phyloP scores from a whole-genome alignment of 768 basidiomycete species.

The Floccularia luteovirens region DNA sequence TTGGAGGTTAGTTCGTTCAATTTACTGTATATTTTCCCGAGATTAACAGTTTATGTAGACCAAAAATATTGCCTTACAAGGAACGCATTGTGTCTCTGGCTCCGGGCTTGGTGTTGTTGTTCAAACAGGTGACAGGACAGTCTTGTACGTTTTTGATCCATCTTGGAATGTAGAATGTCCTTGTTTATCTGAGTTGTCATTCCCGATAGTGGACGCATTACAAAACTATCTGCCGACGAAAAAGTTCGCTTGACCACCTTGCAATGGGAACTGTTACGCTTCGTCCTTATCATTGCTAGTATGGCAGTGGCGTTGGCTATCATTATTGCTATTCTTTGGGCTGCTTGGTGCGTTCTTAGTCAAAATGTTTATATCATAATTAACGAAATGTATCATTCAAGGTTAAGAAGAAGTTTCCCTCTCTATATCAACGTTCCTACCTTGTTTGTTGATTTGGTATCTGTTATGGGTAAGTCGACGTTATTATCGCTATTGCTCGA shows the following conservation, averaged over 20 bases:
- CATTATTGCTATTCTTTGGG: conserved; percentile 41
- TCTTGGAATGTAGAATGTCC: not conserved
- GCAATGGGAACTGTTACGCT: conserved; percentile 45
- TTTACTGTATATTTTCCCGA: conserved; percentile 8
- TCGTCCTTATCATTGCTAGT: conserved; percentile 43
- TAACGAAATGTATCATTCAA: conserved; percentile 14
- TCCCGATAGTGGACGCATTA: conserved; percentile 21
- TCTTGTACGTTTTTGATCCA: conserved; percentile 22
- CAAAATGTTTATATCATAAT: not conserved
- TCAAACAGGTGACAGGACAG: conserved; percentile 40
- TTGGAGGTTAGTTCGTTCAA: conserved; percentile 12
- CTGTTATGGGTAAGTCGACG: conserved; percentile 33
- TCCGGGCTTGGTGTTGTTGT: conserved; percentile 39
- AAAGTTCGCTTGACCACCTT: conserved; percentile 34
- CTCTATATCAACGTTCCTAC: conserved; percentile 39
- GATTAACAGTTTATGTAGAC: conserved; percentile 25
- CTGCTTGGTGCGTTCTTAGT: conserved; percentile 18
- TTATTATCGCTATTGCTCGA: conserved; percentile 1
- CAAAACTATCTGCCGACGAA: conserved; percentile 29
- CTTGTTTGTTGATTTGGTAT: conserved; percentile 51
- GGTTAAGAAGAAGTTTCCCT: conserved; percentile 32
- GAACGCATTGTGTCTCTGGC: conserved; percentile 41
- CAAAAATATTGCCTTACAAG: conserved; percentile 54
- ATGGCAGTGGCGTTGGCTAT: conserved; percentile 35
- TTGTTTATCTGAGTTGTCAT: not conserved